Base-by-base conservation (phyloP, 805 yeast species). In the Starmera dryadoides region DNA sequence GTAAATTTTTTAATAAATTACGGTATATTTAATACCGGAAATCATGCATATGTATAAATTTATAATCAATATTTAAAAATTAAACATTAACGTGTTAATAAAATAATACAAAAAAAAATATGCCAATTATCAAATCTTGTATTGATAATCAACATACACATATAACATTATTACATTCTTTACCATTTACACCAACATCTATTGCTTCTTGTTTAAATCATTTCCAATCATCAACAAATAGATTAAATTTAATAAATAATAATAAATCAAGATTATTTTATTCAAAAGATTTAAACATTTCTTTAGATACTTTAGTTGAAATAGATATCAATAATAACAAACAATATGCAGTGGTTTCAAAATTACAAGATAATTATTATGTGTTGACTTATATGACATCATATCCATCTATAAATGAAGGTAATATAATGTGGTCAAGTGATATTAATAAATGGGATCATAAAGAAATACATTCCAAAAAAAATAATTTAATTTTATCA, bases 321-420 rank as follows among this genome's bases (percentile, higher is more conserved):
- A 23, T 52, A 14, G 40, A 51, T 0, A 34, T 45, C 16, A 45
- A 52, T 34, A 35, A 36, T n/a, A 52, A 44, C 29, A 49, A 47
- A 34, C 53, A 50, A 14, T 42, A 37, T 23, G 56, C 44, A 1
- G 30, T 47, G 9, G n/a, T 47, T 3, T 33, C 49, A 7, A 39
- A 37, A n/a, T 11, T 47, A 2, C 28, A 28, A 17, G 32, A 34
- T 3, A 32, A 39, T 14, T 16, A 20, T 5, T 43, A 36, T 35
- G 58, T 80, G 26, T 60, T 79, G 35, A 80, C 80, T 59, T 62
- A 78, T 42, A 30, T 75, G 14, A 60, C 80, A 42, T 79, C 81
- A n/a, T 77, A 73, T 46, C 26, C 39, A 12, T 3, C 39, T 46
- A 12, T 28, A 15, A 30, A 28, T 34, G 8, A 41, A 37, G 16